Evolutionary conservation across 768 basidiomycete genomes (phyloP).

Genomic region (Tylopilus felleus): DNA sequence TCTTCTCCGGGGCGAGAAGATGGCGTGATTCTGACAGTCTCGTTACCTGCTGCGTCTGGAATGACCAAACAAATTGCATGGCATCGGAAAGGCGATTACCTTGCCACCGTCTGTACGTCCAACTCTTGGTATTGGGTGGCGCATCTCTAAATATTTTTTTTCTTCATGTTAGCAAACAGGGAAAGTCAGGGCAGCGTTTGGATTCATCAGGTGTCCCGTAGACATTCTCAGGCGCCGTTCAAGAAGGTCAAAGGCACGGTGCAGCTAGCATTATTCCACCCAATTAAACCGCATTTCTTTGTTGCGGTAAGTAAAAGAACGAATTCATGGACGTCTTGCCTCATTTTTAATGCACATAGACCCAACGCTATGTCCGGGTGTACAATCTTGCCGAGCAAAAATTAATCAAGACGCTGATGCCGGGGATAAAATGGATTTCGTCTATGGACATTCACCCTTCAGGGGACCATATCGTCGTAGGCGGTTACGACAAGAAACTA

Average conservation of each 20-base stretch:
- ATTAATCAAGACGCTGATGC: slow-evolving; percentile 86
- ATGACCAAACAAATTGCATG: slow-evolving; percentile 79
- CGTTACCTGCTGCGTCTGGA: slow-evolving; percentile 63
- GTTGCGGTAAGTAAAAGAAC: slow-evolving; percentile 72
- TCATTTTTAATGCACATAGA: slow-evolving; percentile 45
- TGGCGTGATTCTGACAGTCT: slow-evolving; percentile 56
- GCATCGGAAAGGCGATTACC: slow-evolving; percentile 94
- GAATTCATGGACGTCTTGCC: slow-evolving; percentile 9
- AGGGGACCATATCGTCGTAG: slow-evolving; percentile 95
- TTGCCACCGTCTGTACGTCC: slow-evolving; percentile 89
- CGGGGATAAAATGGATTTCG: slow-evolving; percentile 98
- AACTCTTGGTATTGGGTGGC: slow-evolving; percentile 1
- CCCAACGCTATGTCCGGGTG: slow-evolving; percentile 91
- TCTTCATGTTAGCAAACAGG: slow-evolving; percentile 46
- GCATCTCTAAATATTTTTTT: slow-evolving; percentile 10
- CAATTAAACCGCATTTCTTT: slow-evolving; percentile 91
- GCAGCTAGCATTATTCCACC: slow-evolving; percentile 93
- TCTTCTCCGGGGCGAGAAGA: slow-evolving; percentile 49
- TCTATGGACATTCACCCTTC: slow-evolving; percentile 95
- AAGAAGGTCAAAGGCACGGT: slow-evolving; percentile 89
- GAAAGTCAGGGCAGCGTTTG: slow-evolving; percentile 82
- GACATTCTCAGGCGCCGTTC: slow-evolving; percentile 98
- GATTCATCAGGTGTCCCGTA: slow-evolving; percentile 92
- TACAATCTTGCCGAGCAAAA: slow-evolving; percentile 96
- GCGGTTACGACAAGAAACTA: slow-evolving; percentile 94